phyloP scores from a whole-genome alignment of 2,329 filamentous ascomycete genomes.

The Fusarium clavum region DNA sequence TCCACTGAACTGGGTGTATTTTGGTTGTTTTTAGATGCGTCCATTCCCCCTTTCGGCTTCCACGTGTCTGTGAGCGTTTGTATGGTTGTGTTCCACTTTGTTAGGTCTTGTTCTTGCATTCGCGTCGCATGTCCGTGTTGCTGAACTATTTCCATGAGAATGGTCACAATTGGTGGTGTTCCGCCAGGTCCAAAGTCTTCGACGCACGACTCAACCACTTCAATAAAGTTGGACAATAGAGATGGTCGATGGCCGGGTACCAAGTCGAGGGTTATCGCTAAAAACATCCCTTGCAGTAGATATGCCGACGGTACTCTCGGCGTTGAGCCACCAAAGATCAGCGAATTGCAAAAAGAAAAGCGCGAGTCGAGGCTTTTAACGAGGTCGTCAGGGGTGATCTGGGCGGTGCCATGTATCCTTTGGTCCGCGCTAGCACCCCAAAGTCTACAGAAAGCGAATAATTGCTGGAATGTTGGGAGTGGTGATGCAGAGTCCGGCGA shows the following conservation, averaged over 20 bases:
- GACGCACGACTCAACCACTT: slow-evolving; percentile 51
- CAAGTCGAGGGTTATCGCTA: slow-evolving; percentile 52
- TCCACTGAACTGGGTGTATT: slow-evolving; percentile 35
- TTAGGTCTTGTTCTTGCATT: slow-evolving; percentile 51
- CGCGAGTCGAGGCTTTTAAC: slow-evolving; percentile 50
- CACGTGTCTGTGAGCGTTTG: slow-evolving; percentile 46
- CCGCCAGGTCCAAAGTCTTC: slow-evolving; percentile 50
- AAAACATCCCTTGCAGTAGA: slow-evolving; percentile 53
- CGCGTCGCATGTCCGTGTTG: slow-evolving; percentile 46
- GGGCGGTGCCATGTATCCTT: slow-evolving; percentile 22
- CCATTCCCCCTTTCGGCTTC: slow-evolving; percentile 32
- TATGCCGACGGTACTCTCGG: slow-evolving; percentile 52
- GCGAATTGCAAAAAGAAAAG: slow-evolving; percentile 55
- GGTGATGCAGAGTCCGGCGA: slow-evolving; percentile 46
- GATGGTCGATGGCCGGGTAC: slow-evolving; percentile 50
- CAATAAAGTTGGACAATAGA: slow-evolving; percentile 52
- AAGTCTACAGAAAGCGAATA: slow-evolving; percentile 54
- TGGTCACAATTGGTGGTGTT: slow-evolving; percentile 51
- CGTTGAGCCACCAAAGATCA: slow-evolving; percentile 51
- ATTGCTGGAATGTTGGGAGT: slow-evolving; percentile 57
- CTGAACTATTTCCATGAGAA: slow-evolving; percentile 53
- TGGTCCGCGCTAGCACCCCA: slow-evolving; percentile 46
- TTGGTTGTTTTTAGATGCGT: slow-evolving; percentile 39
- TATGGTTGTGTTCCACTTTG: slow-evolving; percentile 48
- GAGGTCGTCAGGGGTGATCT: slow-evolving; percentile 46